Evolutionary conservation across 805 yeast genomes (phyloP), one percentile per base, ranked within the genome.

Genomic region (Candida vartiovaarae): DNA sequence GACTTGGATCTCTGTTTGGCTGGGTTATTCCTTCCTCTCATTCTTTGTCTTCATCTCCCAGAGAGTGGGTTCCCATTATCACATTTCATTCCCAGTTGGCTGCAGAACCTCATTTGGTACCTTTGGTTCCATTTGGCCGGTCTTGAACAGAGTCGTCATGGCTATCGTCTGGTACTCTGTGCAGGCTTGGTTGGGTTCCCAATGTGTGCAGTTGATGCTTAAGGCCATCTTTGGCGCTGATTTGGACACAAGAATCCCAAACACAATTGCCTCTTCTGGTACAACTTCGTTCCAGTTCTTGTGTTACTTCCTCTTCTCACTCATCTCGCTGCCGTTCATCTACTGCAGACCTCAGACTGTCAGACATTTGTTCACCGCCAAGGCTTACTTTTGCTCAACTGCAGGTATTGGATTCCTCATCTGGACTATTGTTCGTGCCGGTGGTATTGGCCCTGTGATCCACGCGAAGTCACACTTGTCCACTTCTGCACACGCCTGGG

Each of bases 161-260:
- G 84, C 88, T 30, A 74, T 79, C 51, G 79, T 89, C 40, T 89
- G 96, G 96, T 87, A 82, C 57, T 80, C 93, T 28, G 93, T 86
- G 28, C 96, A 88, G 59, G 73, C 84, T 24, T 83, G 88, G 72
- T 74, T 90, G 45, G 93, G 95, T 43, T 95, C 91, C 30, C 77
- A 87, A 49, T 84, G 95, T 66, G 79, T 89, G 11, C 76, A 81
- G 47, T 65, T 85, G 42, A 84, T 88, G 91, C 67, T 89, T 45
- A 69, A 76, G 50, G 70, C 95, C 3, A 79, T 89, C 36, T 89
- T 85, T 67, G 87, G 88, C 43, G 71, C 75, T 43, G 68, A 82
- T 61, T 64, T 83, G 48, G 75, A 76, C 28, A 63, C 71, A 6
- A 75, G 81, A 53, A 80, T 83, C 56, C 88, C 75, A 28, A 74